These are phyloP conservation scores for Arabidopsis lyrata DNA, from an alignment of 441 rosid genomes.

Conservation along the genomic window DNA sequence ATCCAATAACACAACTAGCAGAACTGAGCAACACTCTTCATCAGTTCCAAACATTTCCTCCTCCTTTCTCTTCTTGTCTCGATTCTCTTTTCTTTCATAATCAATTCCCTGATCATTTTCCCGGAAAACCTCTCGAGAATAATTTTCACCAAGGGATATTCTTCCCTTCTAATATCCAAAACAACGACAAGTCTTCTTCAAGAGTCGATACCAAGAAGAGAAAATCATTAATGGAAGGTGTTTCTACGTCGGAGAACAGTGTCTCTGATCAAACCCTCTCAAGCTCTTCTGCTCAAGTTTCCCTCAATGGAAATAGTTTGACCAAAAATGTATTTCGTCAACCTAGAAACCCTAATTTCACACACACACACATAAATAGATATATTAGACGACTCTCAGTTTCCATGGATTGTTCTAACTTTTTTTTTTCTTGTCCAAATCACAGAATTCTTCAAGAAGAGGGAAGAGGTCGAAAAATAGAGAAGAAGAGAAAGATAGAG, in stretches of 20 bases:
- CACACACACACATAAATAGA: not conserved
- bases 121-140: conserved; percentile 28
- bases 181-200: conserved; percentile 30
- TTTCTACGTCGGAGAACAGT: conserved; percentile 46
- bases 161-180: conserved; percentile 27
- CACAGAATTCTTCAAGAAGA: conserved; percentile 49
- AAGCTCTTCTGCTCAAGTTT: conserved; percentile 36
- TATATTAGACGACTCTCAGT: not conserved
- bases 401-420: conserved; percentile 3
- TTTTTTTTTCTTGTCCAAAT: not conserved
- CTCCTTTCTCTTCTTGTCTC: conserved; percentile 35
- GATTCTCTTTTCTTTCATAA: conserved; percentile 40
- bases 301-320: conserved; percentile 33
- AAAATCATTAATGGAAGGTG: conserved; percentile 23
- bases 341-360: conserved; percentile 34
- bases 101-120: conserved; percentile 29
- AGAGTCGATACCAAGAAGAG: conserved; percentile 40
- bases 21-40: conserved; percentile 47
- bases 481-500: conserved; percentile 55
- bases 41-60: conserved; percentile 36
- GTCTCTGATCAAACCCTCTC: conserved; percentile 41
- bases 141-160: conserved; percentile 27
- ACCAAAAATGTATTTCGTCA: conserved; percentile 28
- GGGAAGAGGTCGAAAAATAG: conserved; percentile 58
- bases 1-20: conserved; percentile 47